Percentiles rank a stretch among this genome's conserved stretches.
Evolutionary conservation across 176 grass and related monocot genomes (phyloP).

Genomic region (Raddia guianensis): DNA sequence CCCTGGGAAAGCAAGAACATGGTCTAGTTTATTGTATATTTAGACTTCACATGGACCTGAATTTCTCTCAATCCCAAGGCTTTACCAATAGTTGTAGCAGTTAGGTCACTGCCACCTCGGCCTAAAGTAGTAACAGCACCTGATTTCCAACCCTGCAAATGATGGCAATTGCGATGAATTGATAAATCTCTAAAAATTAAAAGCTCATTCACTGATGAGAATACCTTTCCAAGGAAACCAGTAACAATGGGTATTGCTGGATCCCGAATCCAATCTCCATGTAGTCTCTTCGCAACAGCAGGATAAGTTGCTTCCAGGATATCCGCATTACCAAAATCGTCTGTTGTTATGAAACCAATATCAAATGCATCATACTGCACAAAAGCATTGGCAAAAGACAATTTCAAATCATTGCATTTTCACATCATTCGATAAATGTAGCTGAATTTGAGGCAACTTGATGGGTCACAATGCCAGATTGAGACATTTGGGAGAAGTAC

Average conservation of each 20-base stretch:
- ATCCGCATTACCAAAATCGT: slow-evolving; percentile 89
- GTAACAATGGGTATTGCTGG: slow-evolving; percentile 88
- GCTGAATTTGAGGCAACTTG: slow-evolving; percentile 1
- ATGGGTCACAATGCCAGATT: not conserved
- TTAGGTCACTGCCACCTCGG: slow-evolving; percentile 92
- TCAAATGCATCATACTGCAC: slow-evolving; percentile 88
- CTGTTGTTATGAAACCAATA: slow-evolving; percentile 93
- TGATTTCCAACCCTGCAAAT: slow-evolving; percentile 84
- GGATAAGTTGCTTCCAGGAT: slow-evolving; percentile 98
- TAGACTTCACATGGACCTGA: slow-evolving; percentile 66
- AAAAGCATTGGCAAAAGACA: slow-evolving; percentile 34
- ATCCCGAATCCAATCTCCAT: slow-evolving; percentile 82
- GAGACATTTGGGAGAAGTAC: slow-evolving; percentile 15
- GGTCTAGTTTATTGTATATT: slow-evolving; percentile 19
- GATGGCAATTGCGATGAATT: slow-evolving; percentile 16
- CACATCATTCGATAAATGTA: not conserved
- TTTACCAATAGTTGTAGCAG: slow-evolving; percentile 96
- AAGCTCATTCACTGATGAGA: not conserved
- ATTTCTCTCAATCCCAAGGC: slow-evolving; percentile 98
- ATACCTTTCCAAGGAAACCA: slow-evolving; percentile 96
- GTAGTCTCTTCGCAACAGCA: slow-evolving; percentile 81
- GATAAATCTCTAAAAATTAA: slow-evolving; percentile 7
- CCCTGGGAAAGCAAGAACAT: not conserved
- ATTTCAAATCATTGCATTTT: slow-evolving; percentile 8
- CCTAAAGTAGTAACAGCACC: slow-evolving; percentile 90